These are phyloP conservation scores for Paracamarosporium sp. DNA, from an alignment of 2,329 filamentous ascomycete species.

Conservation along the genomic window DNA sequence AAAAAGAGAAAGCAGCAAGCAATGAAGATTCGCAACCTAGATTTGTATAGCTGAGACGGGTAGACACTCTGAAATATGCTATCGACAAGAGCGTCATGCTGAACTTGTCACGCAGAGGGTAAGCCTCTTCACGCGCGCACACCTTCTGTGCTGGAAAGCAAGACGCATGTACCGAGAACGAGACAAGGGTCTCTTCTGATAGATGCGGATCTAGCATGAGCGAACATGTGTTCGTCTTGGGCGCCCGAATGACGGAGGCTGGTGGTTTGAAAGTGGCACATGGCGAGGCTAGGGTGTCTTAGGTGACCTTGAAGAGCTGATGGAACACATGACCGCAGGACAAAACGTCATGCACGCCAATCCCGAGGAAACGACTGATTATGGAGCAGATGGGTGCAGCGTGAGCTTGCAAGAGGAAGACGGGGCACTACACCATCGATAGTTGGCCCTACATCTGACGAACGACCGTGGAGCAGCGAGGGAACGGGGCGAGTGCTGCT, in stretches of 20 bases:
- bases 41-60: neutral
- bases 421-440: too few species aligned
- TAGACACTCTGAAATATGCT: constrained; percentile 5
- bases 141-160: neutral
- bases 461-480: too few species aligned
- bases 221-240: constrained; percentile 35
- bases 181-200: constrained; percentile 30
- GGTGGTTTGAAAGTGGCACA: constrained; percentile 32
- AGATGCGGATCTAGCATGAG: constrained; percentile 27
- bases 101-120: constrained; percentile 6
- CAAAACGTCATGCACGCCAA: neutral
- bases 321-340: constrained; percentile 28
- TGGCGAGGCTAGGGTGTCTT: constrained; percentile 37
- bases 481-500: too few species aligned
- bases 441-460: too few species aligned
- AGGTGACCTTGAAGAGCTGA: constrained; percentile 33
- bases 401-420: neutral
- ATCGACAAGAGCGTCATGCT: constrained; percentile 4
- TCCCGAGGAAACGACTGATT: neutral
- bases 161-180: neutral
- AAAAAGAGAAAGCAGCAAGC: neutral
- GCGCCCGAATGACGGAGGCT: constrained; percentile 34
- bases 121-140: constrained; percentile 11
- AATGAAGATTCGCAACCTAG: neutral
- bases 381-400: constrained; percentile 21